Evolutionary conservation across 345 rosid species (phyloP), one percentile per base, ranked within the genome.

Genomic region (Rhodamnia argentea): DNA sequence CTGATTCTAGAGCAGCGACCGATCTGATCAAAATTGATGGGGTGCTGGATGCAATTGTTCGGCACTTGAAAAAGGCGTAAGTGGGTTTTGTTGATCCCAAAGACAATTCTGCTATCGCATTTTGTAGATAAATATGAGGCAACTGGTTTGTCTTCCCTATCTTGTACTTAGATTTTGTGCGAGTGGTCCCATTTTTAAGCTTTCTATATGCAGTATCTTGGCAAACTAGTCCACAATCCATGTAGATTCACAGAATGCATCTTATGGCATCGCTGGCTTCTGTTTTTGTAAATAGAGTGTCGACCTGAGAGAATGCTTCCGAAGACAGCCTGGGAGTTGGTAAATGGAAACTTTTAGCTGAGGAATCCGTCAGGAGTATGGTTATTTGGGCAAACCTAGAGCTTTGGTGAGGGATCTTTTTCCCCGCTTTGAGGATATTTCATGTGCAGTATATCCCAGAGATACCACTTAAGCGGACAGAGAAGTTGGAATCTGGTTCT

Each of bases 1-100:
- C 98, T 53, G 97, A 94, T 88, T 90, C 96, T 88, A 95, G 93
- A 90, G 98, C 95, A 29, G 99, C 96, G 57, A 91, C 93, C 5
- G 95, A 94, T 87, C 99, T 97, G 57, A 93, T 93, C 40, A 92
- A 83, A 89, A 93, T 94, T 50, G 96, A 97, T 83, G 96, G 98
- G 82, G 89, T 95, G 83, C 87, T 93, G 60, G 98, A 95, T 59
- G 95, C 98, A 87, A 93, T 97, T 89, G 90, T 93, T 88, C 93
- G 96, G 57, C 99, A 97, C 93, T 89, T 96, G 83, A 92, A 91
- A 87, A 96, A 91, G 88, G 92, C 93, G 98, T 97, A 90, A 92
- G 98, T 70, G 81, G 47, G 47, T 87, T 70, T 85, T 83, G 57
- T 58, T 57, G 60, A 55, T 57, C 52, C 24, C 55, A 44, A 82